Conservation (phyloP, 2,329 filamentous ascomycete species). For the Blastomyces gilchristii region DNA sequence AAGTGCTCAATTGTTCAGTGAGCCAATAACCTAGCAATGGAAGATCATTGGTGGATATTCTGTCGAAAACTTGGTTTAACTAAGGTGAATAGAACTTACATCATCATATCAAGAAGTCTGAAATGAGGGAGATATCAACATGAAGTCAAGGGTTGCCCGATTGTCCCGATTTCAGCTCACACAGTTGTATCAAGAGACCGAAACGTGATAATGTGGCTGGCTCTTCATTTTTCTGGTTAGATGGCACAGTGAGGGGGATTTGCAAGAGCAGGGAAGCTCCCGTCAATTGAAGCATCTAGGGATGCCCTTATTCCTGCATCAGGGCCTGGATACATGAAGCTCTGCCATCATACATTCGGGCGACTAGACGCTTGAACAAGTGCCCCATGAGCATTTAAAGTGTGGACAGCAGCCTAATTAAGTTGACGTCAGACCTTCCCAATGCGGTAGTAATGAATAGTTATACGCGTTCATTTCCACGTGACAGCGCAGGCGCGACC, state of each 20-base stretch:
- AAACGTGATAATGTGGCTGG: too few relatives aligned
- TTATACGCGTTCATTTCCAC: too few relatives aligned
- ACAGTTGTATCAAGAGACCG: too few relatives aligned
- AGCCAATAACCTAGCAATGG: neutral
- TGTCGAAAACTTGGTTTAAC: slow-evolving; percentile 1
- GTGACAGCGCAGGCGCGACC: neutral
- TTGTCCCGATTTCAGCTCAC: too few relatives aligned
- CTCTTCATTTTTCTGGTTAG: neutral
- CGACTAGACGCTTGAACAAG: neutral
- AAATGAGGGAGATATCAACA: neutral
- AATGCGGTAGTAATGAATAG: neutral
- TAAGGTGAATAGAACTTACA: neutral
- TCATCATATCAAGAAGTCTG: neutral
- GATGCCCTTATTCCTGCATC: neutral
- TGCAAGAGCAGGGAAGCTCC: neutral
- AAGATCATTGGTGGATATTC: neutral
- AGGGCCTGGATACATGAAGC: neutral
- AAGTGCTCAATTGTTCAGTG: neutral
- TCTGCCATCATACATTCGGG: neutral
- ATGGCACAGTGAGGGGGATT: neutral
- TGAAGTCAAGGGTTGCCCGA: neutral
- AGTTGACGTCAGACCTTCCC: neutral
- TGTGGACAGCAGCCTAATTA: neutral
- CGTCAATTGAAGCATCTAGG: neutral
- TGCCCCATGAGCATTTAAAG: neutral